A percentile compares a stretch with the other conserved stretches of the same genome.
These are phyloP conservation scores for Colletotrichum sp. DNA, from an alignment of 2,329 filamentous ascomycete species.

Conservation along the genomic window DNA sequence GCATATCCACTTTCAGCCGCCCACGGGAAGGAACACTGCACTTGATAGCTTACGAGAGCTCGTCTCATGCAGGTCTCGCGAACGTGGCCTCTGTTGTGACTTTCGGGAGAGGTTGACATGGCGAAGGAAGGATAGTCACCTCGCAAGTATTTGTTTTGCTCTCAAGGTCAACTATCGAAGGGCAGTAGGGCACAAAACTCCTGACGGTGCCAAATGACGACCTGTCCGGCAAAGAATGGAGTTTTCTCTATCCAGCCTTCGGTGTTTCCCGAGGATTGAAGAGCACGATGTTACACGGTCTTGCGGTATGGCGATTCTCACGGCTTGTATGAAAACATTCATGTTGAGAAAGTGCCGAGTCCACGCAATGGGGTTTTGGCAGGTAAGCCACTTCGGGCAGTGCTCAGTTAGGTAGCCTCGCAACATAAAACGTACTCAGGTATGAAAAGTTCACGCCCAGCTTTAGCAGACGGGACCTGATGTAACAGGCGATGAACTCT, in stretches of 20 bases:
- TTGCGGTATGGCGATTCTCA: not conserved
- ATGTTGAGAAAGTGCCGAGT: not conserved
- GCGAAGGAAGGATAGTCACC: fast-evolving
- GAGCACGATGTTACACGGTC: not conserved
- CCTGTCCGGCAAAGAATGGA: not conserved
- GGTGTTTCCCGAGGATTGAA: not conserved
- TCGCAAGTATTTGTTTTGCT: not conserved
- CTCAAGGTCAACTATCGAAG: not conserved
- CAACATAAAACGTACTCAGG: fast-evolving
- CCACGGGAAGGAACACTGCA: fast-evolving
- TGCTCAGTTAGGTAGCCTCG: not conserved
- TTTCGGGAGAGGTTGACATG: not conserved
- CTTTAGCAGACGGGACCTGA: not conserved
- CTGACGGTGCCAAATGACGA: not conserved
- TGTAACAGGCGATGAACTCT: too few species aligned
- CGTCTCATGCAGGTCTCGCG: not conserved
- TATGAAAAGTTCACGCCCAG: not conserved
- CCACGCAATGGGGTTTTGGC: not conserved
- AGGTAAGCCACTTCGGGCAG: not conserved
- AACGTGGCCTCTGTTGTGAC: not conserved
- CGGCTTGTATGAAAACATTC: not conserved
- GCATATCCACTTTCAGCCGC: not conserved
- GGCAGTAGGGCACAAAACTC: not conserved
- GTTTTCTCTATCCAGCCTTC: fast-evolving
- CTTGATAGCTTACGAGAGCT: fast-evolving